Evolutionary conservation across 345 rosid species (phyloP).

Genomic region (Citrus reticulata): DNA sequence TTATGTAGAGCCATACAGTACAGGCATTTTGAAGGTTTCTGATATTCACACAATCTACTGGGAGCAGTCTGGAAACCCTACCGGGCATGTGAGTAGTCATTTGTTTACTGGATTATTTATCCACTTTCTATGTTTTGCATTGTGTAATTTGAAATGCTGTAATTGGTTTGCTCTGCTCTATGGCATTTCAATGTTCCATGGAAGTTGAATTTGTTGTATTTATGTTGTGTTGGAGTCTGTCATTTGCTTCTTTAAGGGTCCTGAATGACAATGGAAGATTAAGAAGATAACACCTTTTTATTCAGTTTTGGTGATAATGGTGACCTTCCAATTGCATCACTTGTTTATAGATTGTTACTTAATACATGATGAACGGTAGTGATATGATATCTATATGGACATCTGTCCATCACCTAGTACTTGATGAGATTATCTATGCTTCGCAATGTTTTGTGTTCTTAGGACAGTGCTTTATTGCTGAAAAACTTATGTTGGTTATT

Average conservation of each 20-base stretch:
- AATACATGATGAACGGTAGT: background rate
- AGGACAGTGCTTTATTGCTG: background rate
- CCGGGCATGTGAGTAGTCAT: slow-evolving; percentile 61
- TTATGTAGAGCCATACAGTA: slow-evolving; percentile 59
- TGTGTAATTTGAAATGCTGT: background rate
- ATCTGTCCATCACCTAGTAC: background rate
- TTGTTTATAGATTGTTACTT: background rate
- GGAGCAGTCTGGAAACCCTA: slow-evolving; percentile 94
- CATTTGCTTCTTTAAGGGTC: background rate
- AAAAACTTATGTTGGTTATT: background rate
- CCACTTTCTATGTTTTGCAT: background rate
- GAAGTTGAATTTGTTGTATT: background rate
- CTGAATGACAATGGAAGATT: background rate
- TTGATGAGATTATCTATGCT: background rate
- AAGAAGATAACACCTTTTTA: background rate
- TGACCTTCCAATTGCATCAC: background rate
- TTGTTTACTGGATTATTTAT: background rate
- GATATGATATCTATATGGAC: background rate
- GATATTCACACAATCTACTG: slow-evolving; percentile 69
- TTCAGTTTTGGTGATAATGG: background rate
- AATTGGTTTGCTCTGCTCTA: background rate
- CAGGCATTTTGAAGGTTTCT: slow-evolving; percentile 76
- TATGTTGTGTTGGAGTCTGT: background rate
- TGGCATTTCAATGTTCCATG: background rate
- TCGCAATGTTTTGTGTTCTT: background rate